Evolutionary conservation across 139 green algal genomes (phyloP), one percentile per base, ranked within the genome.

Genomic region (Coelastrella sp.): DNA sequence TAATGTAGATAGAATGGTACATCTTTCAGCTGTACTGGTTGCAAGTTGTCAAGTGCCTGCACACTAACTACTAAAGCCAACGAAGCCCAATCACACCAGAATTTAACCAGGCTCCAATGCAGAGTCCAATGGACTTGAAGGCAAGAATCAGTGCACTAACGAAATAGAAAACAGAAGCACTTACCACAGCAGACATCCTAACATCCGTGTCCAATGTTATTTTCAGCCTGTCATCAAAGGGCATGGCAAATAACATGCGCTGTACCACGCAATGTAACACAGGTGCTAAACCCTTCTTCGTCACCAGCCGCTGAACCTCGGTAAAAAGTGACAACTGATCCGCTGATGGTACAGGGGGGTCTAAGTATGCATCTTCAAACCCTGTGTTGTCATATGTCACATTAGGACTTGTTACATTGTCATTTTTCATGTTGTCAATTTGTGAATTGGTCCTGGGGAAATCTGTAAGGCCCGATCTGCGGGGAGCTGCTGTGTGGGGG

Each of bases 311-410:
- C 87, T 91, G 87, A 20, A 91, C 79, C 87, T 91, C 87, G n/a
- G 20, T 75, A 32, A 91, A 91, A 32, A 91, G 87, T 10, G 86
- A 85, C 77, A 90, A 66, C 86, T 90, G 76, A 54, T 90, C 86
- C 5, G 54, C 58, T 56, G 59, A 73, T 3, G 86, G 76, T 22
- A 90, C 54, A 4, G 85, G 85, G 10, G 73, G 85, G 56, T 75
- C 58, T 4, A 89, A n/a, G 73, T 89, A 89, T 22, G 57, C 73
- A 75, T 89, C 85, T 60, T 73, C 85, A 83, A 83, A 89, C 13
- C 85, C 22, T 5, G 58, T 57, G 22, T 58, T 58, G 23, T 57
- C 74, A 59, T 13, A 7, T 58, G n/a, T 19, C 60, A 7, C 4
- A 22, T 19, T 20, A 77, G 7, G 8, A 19, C 17, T 66, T 79